phyloP scores from a whole-genome alignment of 2,329 filamentous ascomycete species.

The Claviceps pazoutovae region DNA sequence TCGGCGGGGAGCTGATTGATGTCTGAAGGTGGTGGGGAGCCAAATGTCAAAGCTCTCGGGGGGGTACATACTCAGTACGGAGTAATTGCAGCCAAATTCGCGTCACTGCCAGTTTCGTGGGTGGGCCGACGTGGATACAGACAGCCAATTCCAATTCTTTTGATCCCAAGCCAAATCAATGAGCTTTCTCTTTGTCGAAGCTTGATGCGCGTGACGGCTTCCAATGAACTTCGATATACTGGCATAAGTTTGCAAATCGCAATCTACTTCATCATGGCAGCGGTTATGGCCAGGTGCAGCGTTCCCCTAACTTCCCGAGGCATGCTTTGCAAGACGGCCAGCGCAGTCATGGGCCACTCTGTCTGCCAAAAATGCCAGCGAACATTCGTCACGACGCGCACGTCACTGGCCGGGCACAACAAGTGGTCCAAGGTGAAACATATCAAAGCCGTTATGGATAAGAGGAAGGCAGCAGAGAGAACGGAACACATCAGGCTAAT shows the following conservation, averaged over 20 bases:
- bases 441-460: conserved; percentile 79
- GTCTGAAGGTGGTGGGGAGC: background rate
- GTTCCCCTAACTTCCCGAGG: background rate
- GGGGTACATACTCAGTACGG: no score
- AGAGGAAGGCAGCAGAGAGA: conserved; percentile 60
- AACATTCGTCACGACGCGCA: conserved; percentile 30
- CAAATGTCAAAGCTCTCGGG: background rate
- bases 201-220: background rate
- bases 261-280: background rate
- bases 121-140: no score
- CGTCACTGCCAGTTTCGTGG: background rate
- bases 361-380: conserved; percentile 24
- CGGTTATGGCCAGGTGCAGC: background rate
- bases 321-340: background rate
- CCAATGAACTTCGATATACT: background rate
- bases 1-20: background rate
- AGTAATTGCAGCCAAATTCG: background rate
- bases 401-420: conserved; percentile 57
- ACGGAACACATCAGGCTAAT: conserved; percentile 58
- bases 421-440: conserved; percentile 96
- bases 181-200: background rate
- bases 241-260: background rate
- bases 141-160: background rate
- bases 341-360: background rate
- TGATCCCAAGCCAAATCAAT: no score